Base-by-base conservation (phyloP, 2,329 filamentous ascomycete species). In the Monosporascus sp. region DNA sequence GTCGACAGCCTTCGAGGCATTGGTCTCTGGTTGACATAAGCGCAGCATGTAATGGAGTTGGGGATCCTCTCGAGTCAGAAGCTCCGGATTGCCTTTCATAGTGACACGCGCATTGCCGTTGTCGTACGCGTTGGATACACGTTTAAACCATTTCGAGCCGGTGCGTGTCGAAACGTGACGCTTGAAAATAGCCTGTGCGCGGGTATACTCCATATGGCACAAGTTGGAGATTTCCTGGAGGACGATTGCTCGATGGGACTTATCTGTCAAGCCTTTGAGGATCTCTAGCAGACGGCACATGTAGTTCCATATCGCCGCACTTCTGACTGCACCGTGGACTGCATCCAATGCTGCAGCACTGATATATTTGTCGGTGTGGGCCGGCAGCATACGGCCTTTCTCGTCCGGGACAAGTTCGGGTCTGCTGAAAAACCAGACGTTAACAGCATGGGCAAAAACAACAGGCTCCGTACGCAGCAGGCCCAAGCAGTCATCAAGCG, bases 211-310 rank as follows among this genome's bases (percentile, higher is more conserved):
- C 0, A 76, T 53, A n/a, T 77, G 64, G 22, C 70, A 74, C 4
- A 75, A 51, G 47, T 77, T 78, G 25, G 71, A 67, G 0, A 79
- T 54, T 48, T 80, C 77, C 54, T 79, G 75, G 2, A 77, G 63
- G 8, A 79, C 50, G 1, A 72, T 64, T 1, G 57, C 58, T 5
- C 60, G 64, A 38, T 67, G 66, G 0, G 58, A 53, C 57, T 72
- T 75, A 37, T 64, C 59, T 2, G 54, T 51, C 0, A 51, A 54
- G 5, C 5, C 43, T 5, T 67, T 50, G 1, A 77, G 64, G 1
- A 70, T 55, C 5, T 67, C 55, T 1, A 79, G 58, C 1, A 78
- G 68, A 0, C 61, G 57, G 6, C 39, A 46, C 1, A 77, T 61
- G 54, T 76, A 77, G 5, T 65, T 60, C 75, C 74, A 79, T 17